A percentile compares a stretch with the other conserved stretches of the same genome.
Conservation (phyloP, 352 stramenopile species). For the Pythium plurisporium region DNA sequence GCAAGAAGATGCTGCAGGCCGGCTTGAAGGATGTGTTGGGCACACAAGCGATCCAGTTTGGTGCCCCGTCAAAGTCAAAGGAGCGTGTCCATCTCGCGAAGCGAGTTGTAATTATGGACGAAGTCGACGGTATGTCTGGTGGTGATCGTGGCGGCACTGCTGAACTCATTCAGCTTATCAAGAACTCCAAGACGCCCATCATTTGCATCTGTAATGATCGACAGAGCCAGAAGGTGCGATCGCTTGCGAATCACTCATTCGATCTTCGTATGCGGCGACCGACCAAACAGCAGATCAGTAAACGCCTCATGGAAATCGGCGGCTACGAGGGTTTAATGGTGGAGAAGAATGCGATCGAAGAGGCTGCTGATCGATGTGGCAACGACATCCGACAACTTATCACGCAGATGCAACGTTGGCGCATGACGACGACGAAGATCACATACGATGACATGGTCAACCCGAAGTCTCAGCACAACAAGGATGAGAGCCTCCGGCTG, state of each 20-base stretch:
- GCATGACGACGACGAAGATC: conserved; percentile 69
- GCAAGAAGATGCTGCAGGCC: conserved; percentile 94
- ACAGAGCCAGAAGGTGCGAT: conserved; percentile 93
- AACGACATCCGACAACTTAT: conserved; percentile 98
- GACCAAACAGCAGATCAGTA: conserved; percentile 91
- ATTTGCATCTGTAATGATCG: conserved; percentile 99
- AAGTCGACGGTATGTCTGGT: conserved; percentile 98
- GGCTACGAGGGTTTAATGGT: conserved; percentile 87
- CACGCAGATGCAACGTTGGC: conserved; percentile 97
- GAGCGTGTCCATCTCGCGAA: conserved; percentile 66
- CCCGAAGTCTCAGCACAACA: conserved; percentile 76
- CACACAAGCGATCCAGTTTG: conserved; percentile 91
- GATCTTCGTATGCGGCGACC: conserved; percentile 94
- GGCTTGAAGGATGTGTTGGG: conserved; percentile 90
- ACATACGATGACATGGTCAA: conserved; percentile 86
- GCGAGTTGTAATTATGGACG: conserved; percentile 98
- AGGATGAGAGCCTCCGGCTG: conserved; percentile 92
- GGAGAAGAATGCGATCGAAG: conserved; percentile 96
- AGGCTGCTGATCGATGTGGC: conserved; percentile 94
- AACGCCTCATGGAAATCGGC: conserved; percentile 91
- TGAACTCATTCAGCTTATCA: conserved; percentile 99
- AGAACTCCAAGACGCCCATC: conserved; percentile 97
- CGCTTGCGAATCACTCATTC: conserved; percentile 96
- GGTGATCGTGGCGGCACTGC: conserved; percentile 95
- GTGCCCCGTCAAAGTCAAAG: conserved; percentile 27